Evolutionary conservation across 2,329 filamentous ascomycete genomes (phyloP).

Genomic region (Talaromyces sp.): DNA sequence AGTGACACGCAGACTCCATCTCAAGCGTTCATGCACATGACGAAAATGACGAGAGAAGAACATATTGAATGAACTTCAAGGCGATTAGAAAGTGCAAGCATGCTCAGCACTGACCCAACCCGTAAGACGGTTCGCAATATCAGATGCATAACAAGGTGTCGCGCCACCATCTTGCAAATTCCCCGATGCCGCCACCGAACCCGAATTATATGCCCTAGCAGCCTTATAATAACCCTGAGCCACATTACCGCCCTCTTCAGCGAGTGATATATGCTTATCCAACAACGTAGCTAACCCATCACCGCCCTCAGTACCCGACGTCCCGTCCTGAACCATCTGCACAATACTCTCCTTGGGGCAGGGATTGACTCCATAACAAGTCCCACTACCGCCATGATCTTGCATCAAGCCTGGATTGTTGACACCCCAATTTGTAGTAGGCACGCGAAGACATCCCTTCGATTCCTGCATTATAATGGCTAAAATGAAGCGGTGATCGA

Average conservation of each 20-base stretch:
- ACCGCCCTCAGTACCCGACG: background rate
- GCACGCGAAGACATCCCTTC: constrained; percentile 40
- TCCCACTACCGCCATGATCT: constrained; percentile 10
- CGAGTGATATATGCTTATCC: background rate
- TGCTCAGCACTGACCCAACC: constrained; percentile 9
- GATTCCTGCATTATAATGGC: constrained; percentile 43
- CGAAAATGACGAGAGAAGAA: background rate
- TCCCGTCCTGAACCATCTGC: constrained; percentile 29
- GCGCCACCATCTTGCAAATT: constrained; percentile 39
- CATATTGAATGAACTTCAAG: background rate
- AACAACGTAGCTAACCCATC: background rate
- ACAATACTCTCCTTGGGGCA: constrained; percentile 6
- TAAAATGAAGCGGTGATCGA: constrained; percentile 42
- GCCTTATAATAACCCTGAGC: constrained; percentile 24
- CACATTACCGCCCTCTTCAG: constrained; percentile 17
- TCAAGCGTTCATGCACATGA: background rate
- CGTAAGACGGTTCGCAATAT: constrained; percentile 44
- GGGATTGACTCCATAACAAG: constrained; percentile 1
- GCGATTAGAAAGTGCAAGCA: background rate
- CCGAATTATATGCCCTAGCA: constrained; percentile 38
- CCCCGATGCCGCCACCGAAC: constrained; percentile 27
- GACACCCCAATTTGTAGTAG: constrained; percentile 39
- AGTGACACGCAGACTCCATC: background rate
- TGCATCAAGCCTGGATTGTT: constrained; percentile 40
- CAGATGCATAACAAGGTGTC: constrained; percentile 51